A percentile compares a stretch with the other conserved stretches of the same genome.
Evolutionary conservation across 345 rosid species (phyloP).

Genomic region (Mercurialis annua): DNA sequence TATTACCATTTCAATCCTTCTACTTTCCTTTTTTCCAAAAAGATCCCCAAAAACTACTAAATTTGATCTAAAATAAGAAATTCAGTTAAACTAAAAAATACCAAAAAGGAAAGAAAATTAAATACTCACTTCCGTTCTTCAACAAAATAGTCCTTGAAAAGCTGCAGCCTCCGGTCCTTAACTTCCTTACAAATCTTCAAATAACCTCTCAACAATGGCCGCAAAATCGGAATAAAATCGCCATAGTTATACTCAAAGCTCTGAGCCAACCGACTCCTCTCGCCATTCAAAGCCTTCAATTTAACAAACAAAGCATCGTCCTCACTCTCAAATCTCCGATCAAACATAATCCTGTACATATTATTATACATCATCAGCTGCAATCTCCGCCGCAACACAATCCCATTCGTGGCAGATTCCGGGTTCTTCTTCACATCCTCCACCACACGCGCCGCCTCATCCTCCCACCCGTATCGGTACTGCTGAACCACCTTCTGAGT

Average conservation of each 20-base stretch:
- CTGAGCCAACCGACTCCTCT: constrained; percentile 87
- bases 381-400: constrained; percentile 68
- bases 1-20: not conserved
- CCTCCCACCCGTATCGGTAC: constrained; percentile 68
- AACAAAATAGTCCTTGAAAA: constrained; percentile 91
- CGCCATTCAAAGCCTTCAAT: constrained; percentile 91
- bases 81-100: too few relatives aligned
- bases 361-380: constrained; percentile 98
- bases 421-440: constrained; percentile 75
- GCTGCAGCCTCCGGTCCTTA: constrained; percentile 65
- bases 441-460: constrained; percentile 66
- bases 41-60: not conserved
- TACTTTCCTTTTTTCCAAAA: not conserved
- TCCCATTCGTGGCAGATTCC: constrained; percentile 61
- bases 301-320: constrained; percentile 74
- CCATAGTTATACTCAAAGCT: constrained; percentile 97
- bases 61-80: not conserved
- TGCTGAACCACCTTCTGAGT: constrained; percentile 88
- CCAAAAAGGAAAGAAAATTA: not conserved
- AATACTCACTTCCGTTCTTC: constrained; percentile 80
- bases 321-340: constrained; percentile 81
- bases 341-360: constrained; percentile 94
- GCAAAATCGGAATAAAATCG: constrained; percentile 87
- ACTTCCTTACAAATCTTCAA: constrained; percentile 90
- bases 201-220: constrained; percentile 90